Base-by-base conservation (phyloP, 768 basidiomycete genomes). In the Krasilnikovozyma curviuscula region DNA sequence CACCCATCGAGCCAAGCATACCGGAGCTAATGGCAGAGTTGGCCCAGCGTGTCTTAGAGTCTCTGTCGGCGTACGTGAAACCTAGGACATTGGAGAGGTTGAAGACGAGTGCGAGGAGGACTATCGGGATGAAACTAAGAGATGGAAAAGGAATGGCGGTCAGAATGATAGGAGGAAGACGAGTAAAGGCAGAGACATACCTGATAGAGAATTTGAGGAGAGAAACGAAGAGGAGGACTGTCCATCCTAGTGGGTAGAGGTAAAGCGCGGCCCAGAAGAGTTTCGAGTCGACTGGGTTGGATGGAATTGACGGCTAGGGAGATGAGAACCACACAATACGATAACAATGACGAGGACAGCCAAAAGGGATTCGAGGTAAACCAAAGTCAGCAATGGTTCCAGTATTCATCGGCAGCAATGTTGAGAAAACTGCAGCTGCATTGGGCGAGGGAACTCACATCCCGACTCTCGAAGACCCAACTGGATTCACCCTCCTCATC, bases 381-480 rank as follows among this genome's bases (percentile, higher is more conserved):
- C n/a, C n/a, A n/a, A 50, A 18, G 21, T 46, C 30, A 48, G 40
- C 41, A 18, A 7, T 24, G 13, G 35, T 29, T 14, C n/a, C 45
- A 46, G 32, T 12, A 28, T 31, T 16, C 43, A 32, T 30, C 7
- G 21, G 40, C 19, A 31, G 18, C 19, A 14, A 23, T 38, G n/a
- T 34, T 24, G 10, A 24, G 16, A 10, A 12, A 7, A 24, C 8
- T 37, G 29, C 40, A 45, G 32, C n/a, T n/a, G 18, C 19, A 40
- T 46, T 31, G 31, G 32, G 13, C 21, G 31, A 48, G 37, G n/a
- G 37, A 24, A 68, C 81, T 61, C 66, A 91, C 91, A 65, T 95
- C 89, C 59, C 89, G 74, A 59, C 81, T 82, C 67, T 98, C 93
- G 56, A 98, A 98, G 10, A 98, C 89, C 93, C 93, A 98, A 57